Percentiles rank a stretch among this genome's conserved stretches.
These are phyloP conservation scores for Tremella yokohamensis DNA, from an alignment of 768 basidiomycete genomes.

Conservation along the genomic window DNA sequence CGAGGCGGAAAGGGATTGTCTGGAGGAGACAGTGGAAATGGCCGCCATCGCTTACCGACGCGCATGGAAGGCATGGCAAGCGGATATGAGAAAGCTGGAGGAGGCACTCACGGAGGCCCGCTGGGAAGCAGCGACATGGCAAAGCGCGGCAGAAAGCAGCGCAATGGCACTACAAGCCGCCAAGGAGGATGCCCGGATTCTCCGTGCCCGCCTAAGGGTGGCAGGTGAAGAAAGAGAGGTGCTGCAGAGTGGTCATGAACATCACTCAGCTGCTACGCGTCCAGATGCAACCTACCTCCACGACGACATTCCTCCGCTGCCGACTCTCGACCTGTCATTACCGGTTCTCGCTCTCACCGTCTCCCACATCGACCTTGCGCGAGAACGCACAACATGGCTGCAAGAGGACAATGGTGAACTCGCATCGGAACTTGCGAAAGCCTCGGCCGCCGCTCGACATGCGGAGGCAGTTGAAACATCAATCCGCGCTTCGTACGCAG, in stretches of 20 bases:
- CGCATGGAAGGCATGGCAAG: background rate
- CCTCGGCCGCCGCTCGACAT: background rate
- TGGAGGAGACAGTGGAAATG: constrained; percentile 7
- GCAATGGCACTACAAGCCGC: no score
- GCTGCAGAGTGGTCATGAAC: no score
- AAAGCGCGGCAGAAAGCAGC: no score
- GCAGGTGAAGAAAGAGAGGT: no score
- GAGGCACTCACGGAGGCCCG: background rate
- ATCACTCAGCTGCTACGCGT: no score
- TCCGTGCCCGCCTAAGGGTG: no score
- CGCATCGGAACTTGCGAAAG: no score
- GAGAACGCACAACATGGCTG: no score
- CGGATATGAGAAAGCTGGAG: constrained; percentile 7
- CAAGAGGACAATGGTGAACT: no score
- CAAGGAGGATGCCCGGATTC: no score
- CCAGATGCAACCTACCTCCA: background rate
- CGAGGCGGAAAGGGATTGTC: constrained; percentile 7
- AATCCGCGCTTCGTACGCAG: constrained; percentile 14
- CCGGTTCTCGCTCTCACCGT: constrained; percentile 9
- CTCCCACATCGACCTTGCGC: constrained; percentile 6
- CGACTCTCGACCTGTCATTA: constrained; percentile 13
- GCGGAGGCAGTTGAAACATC: constrained; percentile 4
- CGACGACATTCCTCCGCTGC: background rate
- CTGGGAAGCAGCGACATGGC: no score
- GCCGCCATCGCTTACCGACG: background rate